Evolutionary conservation across 2,329 filamentous ascomycete species (phyloP).

Genomic region (Bipolaris zeicola): DNA sequence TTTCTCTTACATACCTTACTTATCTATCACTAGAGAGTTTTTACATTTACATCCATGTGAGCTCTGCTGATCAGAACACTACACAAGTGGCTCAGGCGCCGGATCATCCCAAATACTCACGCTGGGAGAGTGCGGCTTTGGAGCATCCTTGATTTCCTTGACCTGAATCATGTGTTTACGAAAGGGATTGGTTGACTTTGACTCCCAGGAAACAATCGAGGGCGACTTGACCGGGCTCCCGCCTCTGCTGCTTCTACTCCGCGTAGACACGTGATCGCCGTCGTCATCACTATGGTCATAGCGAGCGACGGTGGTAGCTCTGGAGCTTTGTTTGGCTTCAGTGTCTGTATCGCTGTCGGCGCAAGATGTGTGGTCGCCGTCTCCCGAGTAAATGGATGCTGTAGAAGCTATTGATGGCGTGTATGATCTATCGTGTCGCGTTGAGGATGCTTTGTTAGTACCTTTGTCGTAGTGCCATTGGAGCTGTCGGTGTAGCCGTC

Average conservation of each 20-base stretch:
- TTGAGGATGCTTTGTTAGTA: background rate
- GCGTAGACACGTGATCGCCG: background rate
- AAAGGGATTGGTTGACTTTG: conserved; percentile 8
- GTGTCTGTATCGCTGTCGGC: background rate
- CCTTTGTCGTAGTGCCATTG: conserved; percentile 1
- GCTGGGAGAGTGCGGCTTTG: background rate
- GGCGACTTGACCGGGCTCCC: background rate
- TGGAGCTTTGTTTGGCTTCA: background rate
- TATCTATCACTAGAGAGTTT: background rate
- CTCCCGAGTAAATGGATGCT: background rate
- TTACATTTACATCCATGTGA: background rate
- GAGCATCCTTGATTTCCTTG: background rate
- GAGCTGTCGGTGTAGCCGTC: background rate
- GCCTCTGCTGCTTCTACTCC: background rate
- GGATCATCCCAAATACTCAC: conserved; percentile 1
- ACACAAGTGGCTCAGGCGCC: background rate
- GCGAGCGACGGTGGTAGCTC: background rate
- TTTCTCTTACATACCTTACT: background rate
- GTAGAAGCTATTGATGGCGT: background rate
- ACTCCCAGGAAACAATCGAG: background rate
- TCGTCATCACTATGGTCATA: background rate
- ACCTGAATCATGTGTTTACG: background rate
- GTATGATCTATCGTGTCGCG: background rate
- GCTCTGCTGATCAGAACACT: background rate
- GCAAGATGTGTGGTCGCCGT: background rate